These are phyloP conservation scores for Podila epicladia DNA, from an alignment of 192 early-diverging fungal genomes.

Conservation along the genomic window DNA sequence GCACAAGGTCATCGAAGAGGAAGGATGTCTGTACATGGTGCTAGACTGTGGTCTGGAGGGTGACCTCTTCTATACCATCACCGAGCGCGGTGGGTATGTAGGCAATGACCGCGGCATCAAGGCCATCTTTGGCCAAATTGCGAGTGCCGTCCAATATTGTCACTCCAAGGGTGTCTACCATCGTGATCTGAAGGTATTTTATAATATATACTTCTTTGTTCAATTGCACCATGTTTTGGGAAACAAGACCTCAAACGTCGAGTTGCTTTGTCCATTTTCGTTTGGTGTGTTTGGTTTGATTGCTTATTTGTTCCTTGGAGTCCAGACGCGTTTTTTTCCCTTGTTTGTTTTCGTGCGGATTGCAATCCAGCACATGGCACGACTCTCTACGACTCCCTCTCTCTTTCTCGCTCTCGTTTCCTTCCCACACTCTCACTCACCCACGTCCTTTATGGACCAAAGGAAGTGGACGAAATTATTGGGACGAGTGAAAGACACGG, in stretches of 20 bases:
- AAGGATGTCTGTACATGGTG: conserved; percentile 69
- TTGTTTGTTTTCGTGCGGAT: too few relatives aligned
- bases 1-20: conserved; percentile 71
- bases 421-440: neutral
- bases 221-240: neutral
- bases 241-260: neutral
- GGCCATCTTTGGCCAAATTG: conserved; percentile 55
- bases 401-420: neutral
- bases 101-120: conserved; percentile 81
- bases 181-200: conserved; percentile 70
- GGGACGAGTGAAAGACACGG: too few relatives aligned
- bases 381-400: neutral
- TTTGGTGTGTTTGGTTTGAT: neutral
- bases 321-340: neutral
- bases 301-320: neutral
- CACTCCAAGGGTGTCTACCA: conserved; percentile 77
- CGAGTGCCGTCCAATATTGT: conserved; percentile 79
- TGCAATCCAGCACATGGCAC: too few relatives aligned
- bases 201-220: neutral
- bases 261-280: neutral
- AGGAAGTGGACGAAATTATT: too few relatives aligned
- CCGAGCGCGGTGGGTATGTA: conserved; percentile 76
- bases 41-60: conserved; percentile 87
- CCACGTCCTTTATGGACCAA: too few relatives aligned
- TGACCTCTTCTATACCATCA: conserved; percentile 94